phyloP scores from a whole-genome alignment of 2,329 filamentous ascomycete genomes.

The Annulohypoxylon truncatum region DNA sequence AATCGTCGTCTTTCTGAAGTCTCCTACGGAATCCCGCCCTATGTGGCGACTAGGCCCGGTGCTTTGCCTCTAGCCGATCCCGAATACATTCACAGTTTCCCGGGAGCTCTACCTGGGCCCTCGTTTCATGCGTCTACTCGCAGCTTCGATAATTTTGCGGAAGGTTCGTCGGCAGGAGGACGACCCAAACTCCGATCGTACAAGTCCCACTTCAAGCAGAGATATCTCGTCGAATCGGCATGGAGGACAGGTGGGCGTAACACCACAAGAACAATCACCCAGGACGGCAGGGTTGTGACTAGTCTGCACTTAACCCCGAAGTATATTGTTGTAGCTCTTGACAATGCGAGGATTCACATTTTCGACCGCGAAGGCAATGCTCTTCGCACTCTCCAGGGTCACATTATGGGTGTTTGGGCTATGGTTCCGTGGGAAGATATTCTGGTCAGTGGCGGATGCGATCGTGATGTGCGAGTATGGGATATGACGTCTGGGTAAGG shows the following conservation, averaged over 20 bases:
- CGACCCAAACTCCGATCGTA: slow-evolving; percentile 82
- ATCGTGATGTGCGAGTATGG: slow-evolving; percentile 97
- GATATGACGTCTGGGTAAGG: slow-evolving; percentile 90
- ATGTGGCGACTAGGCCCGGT: slow-evolving; percentile 49
- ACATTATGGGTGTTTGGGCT: slow-evolving; percentile 99
- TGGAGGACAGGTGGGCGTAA: slow-evolving; percentile 93
- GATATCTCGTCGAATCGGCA: slow-evolving; percentile 95
- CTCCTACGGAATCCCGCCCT: slow-evolving; percentile 50
- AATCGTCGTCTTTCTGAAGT: slow-evolving; percentile 68
- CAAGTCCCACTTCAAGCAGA: slow-evolving; percentile 96
- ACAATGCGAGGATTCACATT: slow-evolving; percentile 98
- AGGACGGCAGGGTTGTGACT: slow-evolving; percentile 96
- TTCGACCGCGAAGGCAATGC: slow-evolving; percentile 92
- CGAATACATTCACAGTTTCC: slow-evolving; percentile 57
- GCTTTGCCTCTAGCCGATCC: slow-evolving; percentile 51
- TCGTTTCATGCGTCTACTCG: slow-evolving; percentile 57
- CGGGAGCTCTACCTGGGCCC: slow-evolving; percentile 56
- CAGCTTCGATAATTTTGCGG: slow-evolving; percentile 66
- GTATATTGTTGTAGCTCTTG: slow-evolving; percentile 96
- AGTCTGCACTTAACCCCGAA: slow-evolving; percentile 93
- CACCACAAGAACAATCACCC: slow-evolving; percentile 87
- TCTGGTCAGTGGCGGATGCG: slow-evolving; percentile 94
- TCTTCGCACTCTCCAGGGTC: slow-evolving; percentile 89
- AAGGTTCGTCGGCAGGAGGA: slow-evolving; percentile 51
- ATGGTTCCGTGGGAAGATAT: slow-evolving; percentile 99